A percentile compares a stretch with the other conserved stretches of the same genome.
phyloP scores from a whole-genome alignment of 2,329 filamentous ascomycete species.

The Didymellaceae sp. region DNA sequence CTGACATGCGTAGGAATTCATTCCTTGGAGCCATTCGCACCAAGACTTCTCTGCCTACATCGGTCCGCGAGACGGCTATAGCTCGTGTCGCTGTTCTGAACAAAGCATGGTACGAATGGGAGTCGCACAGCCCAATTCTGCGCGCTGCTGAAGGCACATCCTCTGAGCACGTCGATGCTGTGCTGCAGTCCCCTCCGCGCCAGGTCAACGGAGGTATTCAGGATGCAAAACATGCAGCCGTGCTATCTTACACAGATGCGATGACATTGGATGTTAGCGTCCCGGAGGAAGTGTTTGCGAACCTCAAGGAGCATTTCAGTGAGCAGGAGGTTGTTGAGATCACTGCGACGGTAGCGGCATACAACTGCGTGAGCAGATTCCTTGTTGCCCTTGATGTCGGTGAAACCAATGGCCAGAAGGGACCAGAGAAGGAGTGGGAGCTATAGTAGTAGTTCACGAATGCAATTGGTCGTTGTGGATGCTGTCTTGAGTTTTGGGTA shows the following conservation, averaged over 20 bases:
- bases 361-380: conserved; percentile 86
- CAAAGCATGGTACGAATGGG: conserved; percentile 85
- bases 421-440: conserved; percentile 23
- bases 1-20: conserved; percentile 52
- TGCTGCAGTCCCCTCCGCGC: conserved; percentile 31
- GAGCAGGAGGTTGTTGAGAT: conserved; percentile 82
- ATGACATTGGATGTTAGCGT: conserved; percentile 81
- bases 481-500: neutral
- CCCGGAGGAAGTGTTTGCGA: conserved; percentile 69
- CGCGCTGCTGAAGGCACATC: conserved; percentile 53
- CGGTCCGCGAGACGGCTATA: conserved; percentile 77
- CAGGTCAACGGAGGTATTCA: conserved; percentile 43
- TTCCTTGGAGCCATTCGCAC: conserved; percentile 64
- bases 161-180: conserved; percentile 52
- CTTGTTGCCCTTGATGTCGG: conserved; percentile 77
- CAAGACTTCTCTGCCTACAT: conserved; percentile 56
- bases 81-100: conserved; percentile 82
- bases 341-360: conserved; percentile 77
- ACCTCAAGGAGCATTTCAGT: conserved; percentile 66
- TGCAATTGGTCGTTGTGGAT: neutral
- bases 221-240: conserved; percentile 68
- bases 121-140: conserved; percentile 73
- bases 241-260: conserved; percentile 77
- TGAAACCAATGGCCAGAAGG: conserved; percentile 47
- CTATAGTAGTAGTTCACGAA: neutral